Conservation (phyloP, 192 early-diverging fungal species). For the Coemansia sp. region DNA sequence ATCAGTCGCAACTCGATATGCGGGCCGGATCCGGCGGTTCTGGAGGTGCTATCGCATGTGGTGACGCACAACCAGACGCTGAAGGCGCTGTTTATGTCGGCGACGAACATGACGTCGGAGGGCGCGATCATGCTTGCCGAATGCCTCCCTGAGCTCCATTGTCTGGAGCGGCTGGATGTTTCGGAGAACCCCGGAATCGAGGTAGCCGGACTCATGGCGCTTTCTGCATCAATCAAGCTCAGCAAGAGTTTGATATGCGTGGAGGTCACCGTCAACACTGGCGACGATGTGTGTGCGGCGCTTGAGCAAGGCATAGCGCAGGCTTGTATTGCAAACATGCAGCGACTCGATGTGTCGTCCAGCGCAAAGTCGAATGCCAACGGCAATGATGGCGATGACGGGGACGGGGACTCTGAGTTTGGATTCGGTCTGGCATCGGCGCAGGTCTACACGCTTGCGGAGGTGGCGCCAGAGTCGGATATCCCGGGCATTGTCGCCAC, state of each 20-base stretch:
- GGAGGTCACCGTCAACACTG: slow-evolving; percentile 63
- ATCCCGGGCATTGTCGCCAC: slow-evolving; percentile 29
- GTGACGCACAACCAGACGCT: slow-evolving; percentile 65
- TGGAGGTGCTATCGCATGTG: slow-evolving; percentile 50
- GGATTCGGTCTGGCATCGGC: slow-evolving; percentile 27
- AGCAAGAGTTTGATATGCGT: slow-evolving; percentile 74
- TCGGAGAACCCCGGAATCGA: slow-evolving; percentile 75
- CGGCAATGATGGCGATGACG: no score
- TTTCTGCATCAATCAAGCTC: slow-evolving; percentile 79
- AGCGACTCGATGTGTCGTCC: slow-evolving; percentile 29
- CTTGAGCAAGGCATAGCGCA: slow-evolving; percentile 55
- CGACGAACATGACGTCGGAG: slow-evolving; percentile 66
- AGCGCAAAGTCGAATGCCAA: slow-evolving; percentile 11
- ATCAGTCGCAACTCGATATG: slow-evolving; percentile 60
- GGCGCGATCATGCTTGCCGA: slow-evolving; percentile 83
- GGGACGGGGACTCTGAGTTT: slow-evolving; percentile 11
- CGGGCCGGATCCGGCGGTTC: slow-evolving; percentile 31
- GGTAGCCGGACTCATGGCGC: slow-evolving; percentile 78
- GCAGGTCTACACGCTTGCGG: slow-evolving; percentile 32
- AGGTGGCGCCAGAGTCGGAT: slow-evolving; percentile 29
- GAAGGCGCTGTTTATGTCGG: slow-evolving; percentile 63
- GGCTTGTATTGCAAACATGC: slow-evolving; percentile 57
- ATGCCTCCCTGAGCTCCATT: slow-evolving; percentile 71
- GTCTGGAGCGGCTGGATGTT: slow-evolving; percentile 72
- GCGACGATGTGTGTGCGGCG: slow-evolving; percentile 54